A percentile compares a stretch with the other conserved stretches of the same genome.
These are phyloP conservation scores for Hortiboletus flavorubellus DNA, from an alignment of 768 basidiomycete genomes.

Conservation along the genomic window DNA sequence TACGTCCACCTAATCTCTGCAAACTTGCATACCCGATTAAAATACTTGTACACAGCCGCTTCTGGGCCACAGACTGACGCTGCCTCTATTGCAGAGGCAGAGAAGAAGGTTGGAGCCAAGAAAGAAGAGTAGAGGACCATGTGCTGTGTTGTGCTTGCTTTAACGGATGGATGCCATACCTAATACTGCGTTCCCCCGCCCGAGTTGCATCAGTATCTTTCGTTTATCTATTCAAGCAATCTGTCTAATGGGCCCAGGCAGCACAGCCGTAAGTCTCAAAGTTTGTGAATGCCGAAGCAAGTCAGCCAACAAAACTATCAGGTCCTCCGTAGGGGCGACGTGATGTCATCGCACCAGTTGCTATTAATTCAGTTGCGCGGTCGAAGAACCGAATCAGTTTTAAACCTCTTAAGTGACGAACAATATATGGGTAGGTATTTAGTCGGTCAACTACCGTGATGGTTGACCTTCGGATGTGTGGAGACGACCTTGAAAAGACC, in stretches of 20 bases:
- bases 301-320: background rate
- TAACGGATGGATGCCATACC: conserved; percentile 19
- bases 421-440: no score
- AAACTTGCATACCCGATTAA: background rate
- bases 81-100: conserved; percentile 83
- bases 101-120: conserved; percentile 77
- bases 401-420: no score
- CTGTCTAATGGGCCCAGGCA: background rate
- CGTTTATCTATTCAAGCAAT: conserved; percentile 10
- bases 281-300: background rate
- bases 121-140: conserved; percentile 61
- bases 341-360: background rate
- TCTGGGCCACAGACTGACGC: conserved; percentile 82
- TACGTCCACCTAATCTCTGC: conserved; percentile 29
- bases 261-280: background rate
- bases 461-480: no score
- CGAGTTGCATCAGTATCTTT: conserved; percentile 7
- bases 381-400: no score
- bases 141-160: conserved; percentile 14
- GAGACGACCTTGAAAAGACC: no score
- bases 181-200: background rate
- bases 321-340: background rate
- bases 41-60: conserved; percentile 34
- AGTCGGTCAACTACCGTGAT: no score
- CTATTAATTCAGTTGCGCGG: no score